phyloP scores from a whole-genome alignment of 176 grass and related monocot genomes.

The Microstegium vimineum region DNA sequence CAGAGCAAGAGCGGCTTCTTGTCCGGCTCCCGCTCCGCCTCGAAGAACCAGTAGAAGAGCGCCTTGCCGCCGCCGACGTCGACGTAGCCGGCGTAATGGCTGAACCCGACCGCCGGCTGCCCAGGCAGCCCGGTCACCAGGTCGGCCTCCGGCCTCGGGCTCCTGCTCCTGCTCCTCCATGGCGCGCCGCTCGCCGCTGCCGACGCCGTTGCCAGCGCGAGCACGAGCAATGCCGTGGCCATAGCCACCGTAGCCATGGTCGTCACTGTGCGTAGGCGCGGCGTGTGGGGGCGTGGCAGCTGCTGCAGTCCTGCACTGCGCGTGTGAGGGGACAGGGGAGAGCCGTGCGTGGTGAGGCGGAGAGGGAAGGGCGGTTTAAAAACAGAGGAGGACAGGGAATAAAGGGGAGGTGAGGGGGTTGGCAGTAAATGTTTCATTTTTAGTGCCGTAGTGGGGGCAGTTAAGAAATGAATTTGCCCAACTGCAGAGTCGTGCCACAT shows the following conservation, averaged over 20 bases:
- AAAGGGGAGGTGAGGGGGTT: conserved; percentile 20
- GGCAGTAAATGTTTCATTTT: conserved; percentile 1
- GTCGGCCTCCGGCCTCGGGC: conserved; percentile 30
- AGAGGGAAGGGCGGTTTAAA: conserved; percentile 28
- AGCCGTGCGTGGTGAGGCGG: background rate
- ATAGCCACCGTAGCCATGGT: background rate
- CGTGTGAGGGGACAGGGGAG: background rate
- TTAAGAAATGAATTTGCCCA: background rate
- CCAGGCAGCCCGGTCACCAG: conserved; percentile 66
- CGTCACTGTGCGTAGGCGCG: background rate
- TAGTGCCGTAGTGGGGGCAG: background rate
- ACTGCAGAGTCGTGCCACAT: background rate
- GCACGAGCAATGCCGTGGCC: background rate
- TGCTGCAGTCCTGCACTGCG: background rate
- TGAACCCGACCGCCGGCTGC: conserved; percentile 63
- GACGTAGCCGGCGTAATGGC: conserved; percentile 81
- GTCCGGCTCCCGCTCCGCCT: conserved; percentile 54
- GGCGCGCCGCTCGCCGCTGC: background rate
- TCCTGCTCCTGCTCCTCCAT: conserved; percentile 19
- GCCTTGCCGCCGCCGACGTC: conserved; percentile 49
- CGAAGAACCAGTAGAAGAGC: conserved; percentile 99
- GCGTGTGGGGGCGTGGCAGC: background rate
- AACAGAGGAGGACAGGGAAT: background rate
- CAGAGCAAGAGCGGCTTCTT: conserved; percentile 96
- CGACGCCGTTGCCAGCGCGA: conserved; percentile 23